Conservation (phyloP, 164 flowering plant species). For the Tetracentron sinense region DNA sequence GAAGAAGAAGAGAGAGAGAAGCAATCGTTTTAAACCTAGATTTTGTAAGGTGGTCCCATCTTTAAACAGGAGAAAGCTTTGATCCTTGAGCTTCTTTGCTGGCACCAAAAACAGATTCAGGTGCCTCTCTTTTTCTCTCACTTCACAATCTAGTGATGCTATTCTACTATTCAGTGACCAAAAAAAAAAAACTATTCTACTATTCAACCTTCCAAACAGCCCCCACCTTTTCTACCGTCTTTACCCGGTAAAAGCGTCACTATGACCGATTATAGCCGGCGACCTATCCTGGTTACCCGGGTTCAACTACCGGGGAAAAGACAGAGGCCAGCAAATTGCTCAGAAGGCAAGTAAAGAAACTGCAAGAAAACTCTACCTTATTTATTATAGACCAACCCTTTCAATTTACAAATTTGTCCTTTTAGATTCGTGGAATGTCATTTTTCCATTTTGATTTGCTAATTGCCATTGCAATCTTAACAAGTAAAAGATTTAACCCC, state of each 20-base stretch:
- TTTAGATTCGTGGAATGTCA: no score
- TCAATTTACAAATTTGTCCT: conserved; percentile 15
- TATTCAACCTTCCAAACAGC: no score
- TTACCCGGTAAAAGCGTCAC: conserved; percentile 12
- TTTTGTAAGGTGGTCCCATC: conserved; percentile 34
- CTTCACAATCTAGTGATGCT: no score
- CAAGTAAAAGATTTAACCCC: no score
- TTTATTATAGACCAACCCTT: not conserved
- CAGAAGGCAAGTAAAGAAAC: conserved; percentile 14
- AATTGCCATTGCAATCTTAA: no score
- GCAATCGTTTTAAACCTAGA: conserved; percentile 2
- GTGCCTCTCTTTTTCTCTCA: conserved; percentile 32
- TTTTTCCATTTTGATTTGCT: no score
- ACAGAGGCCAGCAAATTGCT: conserved; percentile 21
- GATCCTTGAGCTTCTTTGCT: conserved; percentile 72
- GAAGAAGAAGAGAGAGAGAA: not conserved
- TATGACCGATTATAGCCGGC: conserved; percentile 31
- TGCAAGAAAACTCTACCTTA: no score
- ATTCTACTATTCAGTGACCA: not conserved
- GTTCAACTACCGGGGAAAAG: conserved; percentile 34
- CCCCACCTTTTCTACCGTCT: conserved; percentile 6
- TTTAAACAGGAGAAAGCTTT: conserved; percentile 61
- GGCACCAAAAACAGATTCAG: conserved; percentile 51
- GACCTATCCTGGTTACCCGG: conserved; percentile 41
- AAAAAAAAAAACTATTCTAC: not conserved